Percentiles rank a stretch among this genome's conserved stretches.
Conservation (phyloP, 2,329 filamentous ascomycete species). For the Ilyonectria destructans region DNA sequence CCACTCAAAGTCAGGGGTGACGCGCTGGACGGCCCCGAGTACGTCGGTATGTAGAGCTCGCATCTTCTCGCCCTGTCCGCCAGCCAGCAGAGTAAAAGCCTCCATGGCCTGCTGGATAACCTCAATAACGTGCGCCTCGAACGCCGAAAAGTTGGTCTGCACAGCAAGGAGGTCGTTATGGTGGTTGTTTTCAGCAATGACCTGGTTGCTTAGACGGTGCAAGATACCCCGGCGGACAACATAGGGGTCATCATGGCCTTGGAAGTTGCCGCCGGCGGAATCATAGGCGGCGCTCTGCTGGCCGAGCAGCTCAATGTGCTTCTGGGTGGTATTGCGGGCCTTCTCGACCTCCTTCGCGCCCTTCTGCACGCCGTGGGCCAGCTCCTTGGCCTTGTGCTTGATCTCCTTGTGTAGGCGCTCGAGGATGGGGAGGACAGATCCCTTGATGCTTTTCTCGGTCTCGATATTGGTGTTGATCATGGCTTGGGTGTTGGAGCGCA, state of each 20-base stretch:
- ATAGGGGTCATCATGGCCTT: slow-evolving; percentile 87
- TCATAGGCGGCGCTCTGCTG: slow-evolving; percentile 88
- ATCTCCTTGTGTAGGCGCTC: slow-evolving; percentile 95
- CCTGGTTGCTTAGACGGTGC: slow-evolving; percentile 90
- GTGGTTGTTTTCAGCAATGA: slow-evolving; percentile 96
- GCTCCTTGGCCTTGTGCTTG: slow-evolving; percentile 95
- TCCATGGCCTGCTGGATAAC: slow-evolving; percentile 87
- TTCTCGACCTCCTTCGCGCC: slow-evolving; percentile 93
- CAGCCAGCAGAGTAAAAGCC: slow-evolving; percentile 86
- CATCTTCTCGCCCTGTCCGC: slow-evolving; percentile 86
- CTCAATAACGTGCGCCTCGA: slow-evolving; percentile 88
- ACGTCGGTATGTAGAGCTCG: slow-evolving; percentile 89
- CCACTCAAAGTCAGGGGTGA: slow-evolving; percentile 94
- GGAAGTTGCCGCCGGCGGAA: slow-evolving; percentile 80
- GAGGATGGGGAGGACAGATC: slow-evolving; percentile 88
- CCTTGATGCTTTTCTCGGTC: slow-evolving; percentile 92
- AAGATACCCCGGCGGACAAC: slow-evolving; percentile 86
- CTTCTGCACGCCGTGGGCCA: slow-evolving; percentile 85
- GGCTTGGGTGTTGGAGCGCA: slow-evolving; percentile 92
- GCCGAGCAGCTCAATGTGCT: slow-evolving; percentile 94
- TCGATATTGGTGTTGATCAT: slow-evolving; percentile 92
- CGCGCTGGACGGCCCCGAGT: slow-evolving; percentile 80
- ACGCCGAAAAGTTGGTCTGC: slow-evolving; percentile 91
- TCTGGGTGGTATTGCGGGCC: slow-evolving; percentile 88
- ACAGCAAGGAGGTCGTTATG: slow-evolving; percentile 91